phyloP scores from a whole-genome alignment of 1,139 yeast genomes.

The Debaryomyces singareniensis region DNA sequence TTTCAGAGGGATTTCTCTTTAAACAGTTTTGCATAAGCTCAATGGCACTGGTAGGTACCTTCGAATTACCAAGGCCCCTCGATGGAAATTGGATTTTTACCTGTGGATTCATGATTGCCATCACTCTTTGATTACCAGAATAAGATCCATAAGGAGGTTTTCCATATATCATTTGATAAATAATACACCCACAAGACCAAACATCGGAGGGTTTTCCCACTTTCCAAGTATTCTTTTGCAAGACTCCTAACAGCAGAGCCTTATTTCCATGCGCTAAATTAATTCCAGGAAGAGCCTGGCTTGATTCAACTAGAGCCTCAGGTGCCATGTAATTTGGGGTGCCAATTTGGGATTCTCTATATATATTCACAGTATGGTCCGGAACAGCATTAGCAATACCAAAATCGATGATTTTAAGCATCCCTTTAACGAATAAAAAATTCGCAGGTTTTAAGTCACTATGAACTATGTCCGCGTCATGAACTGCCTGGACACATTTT shows the following conservation, averaged over 20 bases:
- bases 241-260: conserved; percentile 7
- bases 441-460: conserved; percentile 96
- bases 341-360: conserved; percentile 87
- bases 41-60: conserved; percentile 64
- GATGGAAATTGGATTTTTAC: conserved; percentile 68
- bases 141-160: conserved; percentile 84
- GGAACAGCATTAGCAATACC: conserved; percentile 95
- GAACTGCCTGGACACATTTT: conserved; percentile 83
- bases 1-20: conserved; percentile 59
- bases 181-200: conserved; percentile 97
- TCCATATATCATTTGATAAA: conserved; percentile 94
- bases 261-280: conserved; percentile 14
- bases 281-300: conserved; percentile 24
- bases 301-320: conserved; percentile 74
- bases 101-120: conserved; percentile 84
- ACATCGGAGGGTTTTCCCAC: conserved; percentile 95
- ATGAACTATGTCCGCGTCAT: conserved; percentile 82
- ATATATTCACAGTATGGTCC: conserved; percentile 85
- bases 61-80: conserved; percentile 54
- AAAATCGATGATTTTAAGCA: conserved; percentile 84
- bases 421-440: conserved; percentile 80
- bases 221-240: conserved; percentile 57
- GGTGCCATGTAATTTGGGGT: conserved; percentile 99
- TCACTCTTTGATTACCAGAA: conserved; percentile 70
- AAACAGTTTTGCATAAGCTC: conserved; percentile 72